Base-by-base conservation (phyloP, 495 filamentous ascomycete genomes). In the Aspergillus panamensis region DNA sequence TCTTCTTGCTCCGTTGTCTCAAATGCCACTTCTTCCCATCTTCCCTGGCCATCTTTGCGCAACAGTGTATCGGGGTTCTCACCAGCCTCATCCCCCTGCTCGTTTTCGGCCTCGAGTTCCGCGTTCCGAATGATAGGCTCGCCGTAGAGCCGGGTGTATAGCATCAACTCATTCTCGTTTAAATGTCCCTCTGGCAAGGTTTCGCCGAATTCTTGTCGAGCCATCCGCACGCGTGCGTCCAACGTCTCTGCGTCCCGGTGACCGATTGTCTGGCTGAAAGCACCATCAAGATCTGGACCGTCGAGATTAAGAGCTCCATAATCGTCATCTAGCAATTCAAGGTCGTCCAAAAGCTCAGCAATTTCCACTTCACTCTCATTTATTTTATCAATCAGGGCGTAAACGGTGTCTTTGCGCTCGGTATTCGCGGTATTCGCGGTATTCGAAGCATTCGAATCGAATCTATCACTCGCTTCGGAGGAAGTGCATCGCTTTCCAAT, bases 91-190 rank as follows among this genome's bases (percentile, higher is more conserved):
- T 65, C 69, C 16, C 69, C 68, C 45, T 61, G 48, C 39, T 29
- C 45, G 1, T 62, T 31, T 29, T 69, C 75, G 20, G 55, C 53
- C 39, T 73, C 66, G 21, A 80, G 47, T 10, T 70, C 62, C 51
- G 66, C 67, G 42, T 80, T 49, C 77, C 77, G 60, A 80, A 67
- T 21, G 80, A 91, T 60, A 74, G 80, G 74, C 31, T 76, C 74
- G 1, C 93, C 94, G 72, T 92, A 97, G 9, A 96, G 73, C 56
- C 90, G 80, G 55, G 87, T 84, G 66, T 96, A 97, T 2, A 96
- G 65, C 40, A 73, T 72, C 45, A 88, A 85, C 66, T 96, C 92
- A 30, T 85, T 78, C 5, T 79, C 76, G 14, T 82, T 80, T 44
- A 98, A 68, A 55, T 87, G 81, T 14, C 81, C 86, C n/a, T 85